These are phyloP conservation scores for Metarhizium humberi DNA, from an alignment of 2,329 filamentous ascomycete species.

Conservation along the genomic window DNA sequence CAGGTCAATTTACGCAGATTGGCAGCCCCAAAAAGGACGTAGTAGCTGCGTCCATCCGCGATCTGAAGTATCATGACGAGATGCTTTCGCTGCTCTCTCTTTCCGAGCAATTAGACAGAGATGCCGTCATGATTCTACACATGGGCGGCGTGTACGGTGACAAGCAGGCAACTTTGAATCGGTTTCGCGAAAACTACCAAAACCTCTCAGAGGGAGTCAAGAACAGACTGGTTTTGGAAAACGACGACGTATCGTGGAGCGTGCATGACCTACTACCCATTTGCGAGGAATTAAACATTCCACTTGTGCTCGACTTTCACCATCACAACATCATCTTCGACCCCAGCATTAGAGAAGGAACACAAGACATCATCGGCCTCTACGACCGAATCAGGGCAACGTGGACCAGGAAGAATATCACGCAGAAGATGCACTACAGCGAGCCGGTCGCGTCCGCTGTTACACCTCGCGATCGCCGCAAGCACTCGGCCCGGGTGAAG, in stretches of 20 bases:
- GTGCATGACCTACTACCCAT: slow-evolving; percentile 84
- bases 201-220: slow-evolving; percentile 61
- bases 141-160: slow-evolving; percentile 89
- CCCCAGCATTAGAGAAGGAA: slow-evolving; percentile 66
- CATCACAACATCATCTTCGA: slow-evolving; percentile 95
- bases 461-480: slow-evolving; percentile 68
- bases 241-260: slow-evolving; percentile 89
- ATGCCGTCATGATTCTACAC: slow-evolving; percentile 91
- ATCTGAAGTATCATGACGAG: slow-evolving; percentile 83
- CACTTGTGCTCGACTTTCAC: slow-evolving; percentile 84
- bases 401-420: slow-evolving; percentile 77
- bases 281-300: slow-evolving; percentile 91
- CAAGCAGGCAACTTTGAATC: slow-evolving; percentile 66
- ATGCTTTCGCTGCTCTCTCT: slow-evolving; percentile 69
- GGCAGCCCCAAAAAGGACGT: slow-evolving; percentile 74
- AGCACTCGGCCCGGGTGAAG: slow-evolving; percentile 72
- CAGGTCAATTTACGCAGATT: slow-evolving; percentile 87
- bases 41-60: slow-evolving; percentile 65
- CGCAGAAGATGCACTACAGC: slow-evolving; percentile 95
- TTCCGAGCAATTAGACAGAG: slow-evolving; percentile 67
- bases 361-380: slow-evolving; percentile 64
- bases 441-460: slow-evolving; percentile 59
- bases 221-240: slow-evolving; percentile 77
- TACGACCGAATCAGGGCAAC: slow-evolving; percentile 73
- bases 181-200: slow-evolving; percentile 69